These are phyloP conservation scores for Neurospora sp. DNA, from an alignment of 495 filamentous ascomycete species.

Conservation along the genomic window DNA sequence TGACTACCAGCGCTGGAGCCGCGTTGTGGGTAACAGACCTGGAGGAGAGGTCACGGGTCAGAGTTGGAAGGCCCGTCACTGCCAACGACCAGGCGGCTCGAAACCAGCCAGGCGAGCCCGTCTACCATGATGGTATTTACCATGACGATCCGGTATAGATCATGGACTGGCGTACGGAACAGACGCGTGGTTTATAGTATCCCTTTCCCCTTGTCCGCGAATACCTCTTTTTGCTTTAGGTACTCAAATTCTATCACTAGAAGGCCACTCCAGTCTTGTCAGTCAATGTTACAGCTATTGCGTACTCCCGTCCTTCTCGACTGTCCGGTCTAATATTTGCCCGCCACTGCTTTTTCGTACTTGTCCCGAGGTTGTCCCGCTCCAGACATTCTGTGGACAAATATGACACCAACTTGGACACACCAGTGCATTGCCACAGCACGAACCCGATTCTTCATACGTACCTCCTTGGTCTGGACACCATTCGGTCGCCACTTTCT, in stretches of 20 bases:
- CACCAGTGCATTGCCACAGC: neutral
- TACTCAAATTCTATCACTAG: neutral
- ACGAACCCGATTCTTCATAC: neutral
- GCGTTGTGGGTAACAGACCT: constrained; percentile 72
- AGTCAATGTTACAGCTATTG: neutral
- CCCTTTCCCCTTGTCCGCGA: neutral
- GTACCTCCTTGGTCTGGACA: neutral
- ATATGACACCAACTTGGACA: neutral
- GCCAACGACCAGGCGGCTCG: constrained; percentile 7
- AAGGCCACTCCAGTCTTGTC: neutral
- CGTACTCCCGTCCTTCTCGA: neutral
- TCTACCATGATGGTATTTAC: constrained; percentile 17
- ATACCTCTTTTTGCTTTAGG: neutral
- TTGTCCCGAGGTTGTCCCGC: neutral
- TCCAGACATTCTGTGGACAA: neutral
- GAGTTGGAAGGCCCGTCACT: constrained; percentile 15
- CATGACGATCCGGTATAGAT: constrained; percentile 20
- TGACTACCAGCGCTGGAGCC: constrained; percentile 68
- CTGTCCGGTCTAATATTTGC: neutral
- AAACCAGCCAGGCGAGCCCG: constrained; percentile 10
- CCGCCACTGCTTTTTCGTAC: neutral
- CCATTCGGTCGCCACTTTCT: neutral
- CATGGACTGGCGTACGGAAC: neutral
- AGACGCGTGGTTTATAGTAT: neutral
- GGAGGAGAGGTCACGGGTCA: constrained; percentile 26